Evolutionary conservation across 129 eudicot genomes (phyloP).

Genomic region (Chrysanthemum makinoi): DNA sequence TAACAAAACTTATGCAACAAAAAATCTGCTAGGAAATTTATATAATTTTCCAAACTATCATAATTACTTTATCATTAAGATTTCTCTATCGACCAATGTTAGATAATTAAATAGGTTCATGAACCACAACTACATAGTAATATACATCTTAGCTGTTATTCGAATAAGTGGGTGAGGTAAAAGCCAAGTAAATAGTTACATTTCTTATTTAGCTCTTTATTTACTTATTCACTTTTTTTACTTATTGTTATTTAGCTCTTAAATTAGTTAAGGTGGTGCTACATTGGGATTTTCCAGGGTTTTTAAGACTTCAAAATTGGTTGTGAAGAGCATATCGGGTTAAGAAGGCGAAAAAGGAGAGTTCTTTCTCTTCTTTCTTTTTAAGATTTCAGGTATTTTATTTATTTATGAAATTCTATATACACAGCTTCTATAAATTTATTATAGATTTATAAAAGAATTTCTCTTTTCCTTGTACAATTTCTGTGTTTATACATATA

Average conservation of each 20-base stretch:
- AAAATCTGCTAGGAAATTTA: background rate
- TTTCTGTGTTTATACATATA: no score
- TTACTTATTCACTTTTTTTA: background rate
- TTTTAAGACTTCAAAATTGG: background rate
- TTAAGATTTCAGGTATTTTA: conserved; percentile 14
- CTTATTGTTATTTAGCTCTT: no score
- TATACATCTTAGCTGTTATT: background rate
- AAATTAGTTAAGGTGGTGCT: background rate
- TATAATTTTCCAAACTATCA: background rate
- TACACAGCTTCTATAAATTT: no score
- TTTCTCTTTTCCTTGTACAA: no score
- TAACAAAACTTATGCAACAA: background rate
- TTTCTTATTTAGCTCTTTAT: background rate
- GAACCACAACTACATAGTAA: background rate
- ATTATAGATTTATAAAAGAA: no score
- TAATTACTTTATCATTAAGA: background rate
- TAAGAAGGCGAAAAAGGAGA: background rate
- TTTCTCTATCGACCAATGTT: background rate
- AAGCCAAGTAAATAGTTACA: background rate
- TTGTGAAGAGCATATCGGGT: background rate
- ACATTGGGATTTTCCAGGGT: background rate
- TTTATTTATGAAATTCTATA: no score
- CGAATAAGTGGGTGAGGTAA: conserved; percentile 6
- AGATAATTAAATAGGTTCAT: no score
- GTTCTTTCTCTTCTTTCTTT: background rate